phyloP scores from a whole-genome alignment of 1,284 basidiomycete genomes.

The Ceratobasidium sp. region DNA sequence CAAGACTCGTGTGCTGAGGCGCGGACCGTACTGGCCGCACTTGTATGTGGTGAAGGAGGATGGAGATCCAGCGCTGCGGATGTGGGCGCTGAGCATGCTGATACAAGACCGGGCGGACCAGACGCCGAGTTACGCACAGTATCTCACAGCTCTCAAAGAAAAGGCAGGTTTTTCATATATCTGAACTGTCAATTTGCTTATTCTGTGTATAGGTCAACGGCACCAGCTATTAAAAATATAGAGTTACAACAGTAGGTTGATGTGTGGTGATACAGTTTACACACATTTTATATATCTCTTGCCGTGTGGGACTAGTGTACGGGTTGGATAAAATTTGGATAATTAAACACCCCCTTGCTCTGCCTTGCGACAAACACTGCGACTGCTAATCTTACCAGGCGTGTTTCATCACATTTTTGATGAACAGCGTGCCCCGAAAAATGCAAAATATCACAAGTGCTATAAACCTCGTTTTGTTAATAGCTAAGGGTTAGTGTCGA shows the following conservation, averaged over 20 bases:
- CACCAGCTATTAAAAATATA: slow-evolving; percentile 39
- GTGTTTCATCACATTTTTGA: too few species aligned
- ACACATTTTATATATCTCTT: slow-evolving; percentile 21
- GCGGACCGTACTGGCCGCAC: slow-evolving; percentile 92
- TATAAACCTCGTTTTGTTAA: too few species aligned
- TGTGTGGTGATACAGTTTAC: neutral
- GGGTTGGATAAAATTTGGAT: slow-evolving; percentile 7
- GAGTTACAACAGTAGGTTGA: slow-evolving; percentile 4
- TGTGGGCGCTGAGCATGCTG: slow-evolving; percentile 94
- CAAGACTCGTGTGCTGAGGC: slow-evolving; percentile 88
- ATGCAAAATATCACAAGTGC: too few species aligned
- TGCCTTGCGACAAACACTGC: too few species aligned
- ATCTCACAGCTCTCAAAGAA: slow-evolving; percentile 77
- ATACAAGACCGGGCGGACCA: slow-evolving; percentile 97
- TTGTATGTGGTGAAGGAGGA: slow-evolving; percentile 99
- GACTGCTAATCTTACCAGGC: too few species aligned
- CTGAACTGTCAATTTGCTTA: neutral
- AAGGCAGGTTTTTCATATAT: slow-evolving; percentile 59
- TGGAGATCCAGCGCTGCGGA: slow-evolving; percentile 89
- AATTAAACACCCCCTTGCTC: neutral
- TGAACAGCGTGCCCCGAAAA: too few species aligned
- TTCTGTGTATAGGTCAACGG: slow-evolving; percentile 40
- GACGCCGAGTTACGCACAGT: slow-evolving; percentile 95
- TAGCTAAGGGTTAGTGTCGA: too few species aligned
- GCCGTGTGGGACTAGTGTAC: slow-evolving; percentile 24